These are phyloP conservation scores for Pinus tabuliformis DNA, from an alignment of 75 land plant genomes.

Conservation along the genomic window DNA sequence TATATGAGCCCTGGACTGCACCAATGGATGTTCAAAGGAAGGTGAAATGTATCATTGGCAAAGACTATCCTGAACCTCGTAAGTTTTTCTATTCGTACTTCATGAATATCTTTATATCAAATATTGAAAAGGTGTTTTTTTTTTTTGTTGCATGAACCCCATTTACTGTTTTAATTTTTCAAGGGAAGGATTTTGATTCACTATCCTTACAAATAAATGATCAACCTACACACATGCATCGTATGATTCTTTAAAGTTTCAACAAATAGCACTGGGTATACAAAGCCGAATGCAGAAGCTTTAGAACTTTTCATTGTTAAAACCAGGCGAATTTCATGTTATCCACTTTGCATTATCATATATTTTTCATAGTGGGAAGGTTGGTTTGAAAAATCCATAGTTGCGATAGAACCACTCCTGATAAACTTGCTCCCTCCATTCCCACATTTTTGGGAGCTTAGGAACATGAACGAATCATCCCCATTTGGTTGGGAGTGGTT, in stretches of 20 bases:
- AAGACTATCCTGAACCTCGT: conserved; percentile 81
- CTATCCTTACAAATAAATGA: neutral
- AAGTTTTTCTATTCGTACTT: conserved; percentile 10
- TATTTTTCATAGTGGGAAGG: neutral
- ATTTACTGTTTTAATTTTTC: neutral
- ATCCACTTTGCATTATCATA: neutral
- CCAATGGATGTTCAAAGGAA: conserved; percentile 72
- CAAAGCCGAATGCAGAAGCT: neutral
- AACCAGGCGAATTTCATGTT: too few species aligned
- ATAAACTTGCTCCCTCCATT: too few species aligned
- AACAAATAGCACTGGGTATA: neutral
- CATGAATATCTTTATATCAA: neutral
- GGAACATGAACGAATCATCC: too few species aligned
- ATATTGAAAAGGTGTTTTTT: neutral
- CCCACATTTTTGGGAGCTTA: too few species aligned
- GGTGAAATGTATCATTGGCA: conserved; percentile 84
- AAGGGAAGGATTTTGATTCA: neutral
- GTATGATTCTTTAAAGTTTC: neutral
- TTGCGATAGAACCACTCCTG: too few species aligned
- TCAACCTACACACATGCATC: neutral
- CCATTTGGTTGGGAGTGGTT: too few species aligned
- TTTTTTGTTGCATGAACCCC: neutral
- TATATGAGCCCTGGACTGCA: conserved; percentile 97
- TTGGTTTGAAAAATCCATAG: neutral
- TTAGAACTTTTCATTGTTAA: neutral